Evolutionary conservation across 2,329 filamentous ascomycete genomes (phyloP).

Genomic region (Sporothrix protearum): DNA sequence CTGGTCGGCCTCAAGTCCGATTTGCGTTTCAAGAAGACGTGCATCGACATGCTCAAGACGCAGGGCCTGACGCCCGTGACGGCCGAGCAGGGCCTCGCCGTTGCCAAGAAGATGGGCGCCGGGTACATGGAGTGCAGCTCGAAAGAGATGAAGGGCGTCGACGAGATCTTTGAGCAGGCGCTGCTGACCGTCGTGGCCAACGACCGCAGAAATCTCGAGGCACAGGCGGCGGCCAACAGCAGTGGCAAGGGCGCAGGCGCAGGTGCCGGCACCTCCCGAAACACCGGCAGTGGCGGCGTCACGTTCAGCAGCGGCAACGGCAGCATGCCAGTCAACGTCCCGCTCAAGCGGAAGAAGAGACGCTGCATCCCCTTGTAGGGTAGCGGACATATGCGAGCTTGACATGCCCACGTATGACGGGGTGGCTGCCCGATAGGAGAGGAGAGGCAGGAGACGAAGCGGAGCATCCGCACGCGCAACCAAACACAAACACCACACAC

Average conservation of each 20-base stretch:
- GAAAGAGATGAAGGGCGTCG: slow-evolving; percentile 93
- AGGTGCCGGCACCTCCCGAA: slow-evolving; percentile 31
- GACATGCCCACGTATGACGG: slow-evolving; percentile 14
- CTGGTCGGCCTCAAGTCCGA: slow-evolving; percentile 97
- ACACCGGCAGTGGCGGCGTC: slow-evolving; percentile 39
- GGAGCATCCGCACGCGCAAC: background rate
- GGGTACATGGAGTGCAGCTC: slow-evolving; percentile 98
- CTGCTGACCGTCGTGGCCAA: slow-evolving; percentile 86
- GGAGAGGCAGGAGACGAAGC: background rate
- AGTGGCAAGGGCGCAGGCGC: slow-evolving; percentile 34
- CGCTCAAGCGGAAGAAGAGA: slow-evolving; percentile 75
- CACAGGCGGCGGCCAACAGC: slow-evolving; percentile 38
- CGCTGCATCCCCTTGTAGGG: slow-evolving; percentile 73
- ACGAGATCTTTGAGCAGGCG: slow-evolving; percentile 91
- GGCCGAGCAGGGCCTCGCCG: slow-evolving; percentile 78
- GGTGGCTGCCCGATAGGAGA: background rate
- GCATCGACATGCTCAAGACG: slow-evolving; percentile 97
- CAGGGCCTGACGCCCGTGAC: slow-evolving; percentile 95
- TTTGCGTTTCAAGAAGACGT: slow-evolving; percentile 89
- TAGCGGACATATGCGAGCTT: slow-evolving; percentile 18
- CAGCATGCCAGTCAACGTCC: slow-evolving; percentile 40
- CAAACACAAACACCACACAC: background rate
- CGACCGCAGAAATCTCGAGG: slow-evolving; percentile 62
- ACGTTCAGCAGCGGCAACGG: slow-evolving; percentile 30
- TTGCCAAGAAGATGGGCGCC: slow-evolving; percentile 91